A percentile compares a stretch with the other conserved stretches of the same genome.
Evolutionary conservation across 164 flowering plant species (phyloP).

Genomic region (Piper longum): DNA sequence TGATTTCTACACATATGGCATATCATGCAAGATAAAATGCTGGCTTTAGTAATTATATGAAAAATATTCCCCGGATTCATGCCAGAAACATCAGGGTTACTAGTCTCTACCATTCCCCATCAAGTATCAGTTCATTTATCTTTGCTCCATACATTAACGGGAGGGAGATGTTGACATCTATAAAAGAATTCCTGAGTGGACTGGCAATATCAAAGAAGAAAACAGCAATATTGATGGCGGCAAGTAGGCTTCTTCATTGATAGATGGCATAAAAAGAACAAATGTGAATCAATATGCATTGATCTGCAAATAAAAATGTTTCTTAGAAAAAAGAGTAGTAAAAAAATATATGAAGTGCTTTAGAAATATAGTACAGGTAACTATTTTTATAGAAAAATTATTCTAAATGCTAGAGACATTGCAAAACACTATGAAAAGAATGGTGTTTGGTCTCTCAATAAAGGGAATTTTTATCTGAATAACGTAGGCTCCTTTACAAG

Average conservation of each 20-base stretch:
- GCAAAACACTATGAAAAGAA: too few species aligned
- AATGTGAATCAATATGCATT: neutral
- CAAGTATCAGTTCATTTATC: slow-evolving; percentile 50
- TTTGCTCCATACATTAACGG: slow-evolving; percentile 68
- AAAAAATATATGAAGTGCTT: neutral
- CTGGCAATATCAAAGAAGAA: slow-evolving; percentile 60
- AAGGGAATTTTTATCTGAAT: too few species aligned
- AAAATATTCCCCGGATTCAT: slow-evolving; percentile 42
- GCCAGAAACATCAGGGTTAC: slow-evolving; percentile 92
- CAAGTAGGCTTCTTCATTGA: slow-evolving; percentile 41
- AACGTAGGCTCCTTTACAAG: neutral
- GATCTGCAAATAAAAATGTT: neutral
- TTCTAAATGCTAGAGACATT: neutral
- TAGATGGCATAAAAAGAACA: neutral
- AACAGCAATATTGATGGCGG: slow-evolving; percentile 52
- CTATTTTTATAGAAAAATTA: neutral
- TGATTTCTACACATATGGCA: too few species aligned
- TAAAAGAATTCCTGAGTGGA: slow-evolving; percentile 35
- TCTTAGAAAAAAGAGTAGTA: too few species aligned
- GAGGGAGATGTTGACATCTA: slow-evolving; percentile 37
- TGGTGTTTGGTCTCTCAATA: too few species aligned
- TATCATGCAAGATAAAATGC: neutral
- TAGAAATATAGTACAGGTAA: neutral
- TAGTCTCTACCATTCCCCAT: slow-evolving; percentile 87
- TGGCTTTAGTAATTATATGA: slow-evolving; percentile 23